Percentiles rank a stretch among this genome's conserved stretches.
phyloP scores from a whole-genome alignment of 78 protist genomes.

The Dictyostelium brefeldianum region DNA sequence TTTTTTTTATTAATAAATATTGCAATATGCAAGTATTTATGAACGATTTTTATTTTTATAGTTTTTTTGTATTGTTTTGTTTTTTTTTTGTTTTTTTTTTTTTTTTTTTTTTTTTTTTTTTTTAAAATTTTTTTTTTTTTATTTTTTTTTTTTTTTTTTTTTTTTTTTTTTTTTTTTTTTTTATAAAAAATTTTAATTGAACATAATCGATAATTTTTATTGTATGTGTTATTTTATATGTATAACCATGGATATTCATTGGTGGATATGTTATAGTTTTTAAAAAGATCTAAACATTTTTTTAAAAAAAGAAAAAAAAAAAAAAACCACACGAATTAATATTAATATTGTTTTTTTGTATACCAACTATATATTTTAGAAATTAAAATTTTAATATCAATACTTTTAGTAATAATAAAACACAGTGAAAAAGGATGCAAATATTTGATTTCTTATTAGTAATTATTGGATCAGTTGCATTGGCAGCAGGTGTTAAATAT shows the following conservation, averaged over 20 bases:
- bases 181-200: slow-evolving; percentile 1
- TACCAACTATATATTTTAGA: neutral
- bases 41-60: no score
- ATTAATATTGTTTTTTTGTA: slow-evolving; percentile 1
- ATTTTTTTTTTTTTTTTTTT: neutral
- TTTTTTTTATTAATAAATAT: no score
- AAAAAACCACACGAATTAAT: neutral
- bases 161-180: neutral
- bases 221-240: neutral
- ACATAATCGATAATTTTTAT: slow-evolving; percentile 6
- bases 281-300: neutral
- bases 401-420: neutral
- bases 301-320: neutral
- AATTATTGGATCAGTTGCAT: slow-evolving; percentile 18
- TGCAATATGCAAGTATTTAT: no score
- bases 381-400: neutral
- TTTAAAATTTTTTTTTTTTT: neutral
- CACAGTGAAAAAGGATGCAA: neutral
- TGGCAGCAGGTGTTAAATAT: slow-evolving; percentile 34
- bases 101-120: neutral
- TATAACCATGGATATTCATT: neutral
- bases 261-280: neutral
- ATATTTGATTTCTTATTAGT: slow-evolving; percentile 28
- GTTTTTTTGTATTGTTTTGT: no score
- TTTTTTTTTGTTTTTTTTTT: no score